phyloP scores from a whole-genome alignment of 805 yeast species.

The Wickerhamiella allomyrinae region DNA sequence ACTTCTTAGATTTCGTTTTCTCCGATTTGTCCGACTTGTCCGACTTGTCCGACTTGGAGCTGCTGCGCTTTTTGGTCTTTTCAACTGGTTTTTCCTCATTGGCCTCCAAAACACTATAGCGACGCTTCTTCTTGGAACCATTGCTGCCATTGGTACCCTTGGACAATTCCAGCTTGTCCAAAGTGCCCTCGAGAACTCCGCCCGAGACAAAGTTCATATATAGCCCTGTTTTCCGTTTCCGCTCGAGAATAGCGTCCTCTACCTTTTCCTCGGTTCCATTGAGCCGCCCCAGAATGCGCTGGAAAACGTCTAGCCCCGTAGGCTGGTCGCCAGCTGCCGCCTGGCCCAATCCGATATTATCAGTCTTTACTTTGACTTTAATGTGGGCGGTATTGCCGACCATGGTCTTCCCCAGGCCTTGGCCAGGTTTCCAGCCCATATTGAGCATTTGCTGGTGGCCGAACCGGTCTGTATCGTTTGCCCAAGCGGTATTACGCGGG shows the following conservation, averaged over 20 bases:
- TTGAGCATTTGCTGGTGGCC: constrained; percentile 76
- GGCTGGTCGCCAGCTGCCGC: constrained; percentile 53
- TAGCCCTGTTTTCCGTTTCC: constrained; percentile 54
- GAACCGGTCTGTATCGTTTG: constrained; percentile 54
- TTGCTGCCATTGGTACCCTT: background rate
- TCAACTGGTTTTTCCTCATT: constrained; percentile 22
- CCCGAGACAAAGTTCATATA: constrained; percentile 78
- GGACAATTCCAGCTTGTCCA: constrained; percentile 36
- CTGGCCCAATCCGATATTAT: constrained; percentile 84
- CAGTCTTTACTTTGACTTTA: constrained; percentile 68
- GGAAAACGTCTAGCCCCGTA: constrained; percentile 86
- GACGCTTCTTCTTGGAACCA: constrained; percentile 8
- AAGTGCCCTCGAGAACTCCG: constrained; percentile 66
- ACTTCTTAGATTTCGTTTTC: constrained; percentile 18
- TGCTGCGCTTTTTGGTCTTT: constrained; percentile 17
- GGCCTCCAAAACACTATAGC: constrained; percentile 13
- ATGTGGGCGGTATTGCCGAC: constrained; percentile 37
- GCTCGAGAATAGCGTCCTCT: constrained; percentile 39
- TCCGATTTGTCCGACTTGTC: constrained; percentile 19
- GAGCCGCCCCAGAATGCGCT: constrained; percentile 71
- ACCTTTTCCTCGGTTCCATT: constrained; percentile 65
- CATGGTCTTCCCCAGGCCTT: constrained; percentile 68
- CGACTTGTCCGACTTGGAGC: constrained; percentile 19
- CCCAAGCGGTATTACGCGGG: constrained; percentile 92
- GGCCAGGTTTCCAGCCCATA: constrained; percentile 88